phyloP scores from a whole-genome alignment of 352 stramenopile species.

The Globisporangium irregulare region DNA sequence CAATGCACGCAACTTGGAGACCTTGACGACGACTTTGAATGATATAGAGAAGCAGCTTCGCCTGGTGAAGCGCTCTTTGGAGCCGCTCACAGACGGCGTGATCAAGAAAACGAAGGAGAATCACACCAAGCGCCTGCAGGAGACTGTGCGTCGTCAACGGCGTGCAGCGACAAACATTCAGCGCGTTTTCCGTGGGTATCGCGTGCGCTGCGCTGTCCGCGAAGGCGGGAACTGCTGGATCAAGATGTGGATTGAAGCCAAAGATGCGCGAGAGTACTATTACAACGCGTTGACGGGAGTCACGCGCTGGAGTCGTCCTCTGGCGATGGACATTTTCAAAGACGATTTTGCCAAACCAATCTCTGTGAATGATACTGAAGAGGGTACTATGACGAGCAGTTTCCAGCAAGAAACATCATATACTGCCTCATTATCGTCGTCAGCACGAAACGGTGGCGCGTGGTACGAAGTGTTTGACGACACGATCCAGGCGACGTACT shows the following conservation, averaged over 20 bases:
- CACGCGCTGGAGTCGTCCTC: conserved; percentile 51
- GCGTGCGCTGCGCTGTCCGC: conserved; percentile 57
- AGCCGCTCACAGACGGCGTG: conserved; percentile 83
- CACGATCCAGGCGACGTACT: conserved; percentile 59
- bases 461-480: conserved; percentile 86
- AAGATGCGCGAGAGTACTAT: conserved; percentile 49
- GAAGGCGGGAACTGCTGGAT: conserved; percentile 84
- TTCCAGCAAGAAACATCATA: not conserved
- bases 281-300: conserved; percentile 82
- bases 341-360: conserved; percentile 50
- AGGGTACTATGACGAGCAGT: conserved; percentile 2
- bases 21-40: conserved; percentile 47
- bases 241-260: conserved; percentile 29
- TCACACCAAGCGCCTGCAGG: conserved; percentile 60
- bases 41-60: conserved; percentile 73
- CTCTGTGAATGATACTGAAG: not conserved
- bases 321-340: conserved; percentile 77
- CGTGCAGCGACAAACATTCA: conserved; percentile 76
- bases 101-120: conserved; percentile 73
- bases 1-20: conserved; percentile 49
- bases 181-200: conserved; percentile 71
- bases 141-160: conserved; percentile 64
- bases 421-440: not conserved
- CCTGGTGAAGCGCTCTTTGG: conserved; percentile 67
- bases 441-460: not conserved